Conservation (phyloP, 768 basidiomycete genomes). For the Mycena epipterygia region DNA sequence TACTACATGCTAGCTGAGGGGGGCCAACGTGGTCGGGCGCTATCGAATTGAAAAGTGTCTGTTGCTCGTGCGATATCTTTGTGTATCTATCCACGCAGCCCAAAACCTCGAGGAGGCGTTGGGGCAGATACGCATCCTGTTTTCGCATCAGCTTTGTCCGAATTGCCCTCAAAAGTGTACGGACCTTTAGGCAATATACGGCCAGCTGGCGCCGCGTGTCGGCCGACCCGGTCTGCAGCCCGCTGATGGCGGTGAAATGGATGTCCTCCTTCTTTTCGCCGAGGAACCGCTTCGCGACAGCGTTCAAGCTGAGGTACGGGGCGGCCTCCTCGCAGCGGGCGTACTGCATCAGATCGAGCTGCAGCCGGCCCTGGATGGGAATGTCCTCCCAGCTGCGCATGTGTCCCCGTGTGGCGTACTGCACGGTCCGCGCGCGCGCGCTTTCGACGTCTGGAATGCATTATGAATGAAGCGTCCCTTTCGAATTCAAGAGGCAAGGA, state of each 20-base stretch:
- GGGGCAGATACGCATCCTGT: slow-evolving; percentile 37
- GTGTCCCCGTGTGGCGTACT: not conserved
- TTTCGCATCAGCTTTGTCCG: not conserved
- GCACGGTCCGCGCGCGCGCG: not conserved
- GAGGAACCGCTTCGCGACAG: slow-evolving; percentile 23
- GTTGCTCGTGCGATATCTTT: not conserved
- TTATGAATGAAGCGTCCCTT: not conserved
- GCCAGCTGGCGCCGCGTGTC: slow-evolving; percentile 31
- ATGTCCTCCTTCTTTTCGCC: slow-evolving; percentile 38
- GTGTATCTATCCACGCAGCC: slow-evolving; percentile 21
- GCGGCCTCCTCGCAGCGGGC: slow-evolving; percentile 1
- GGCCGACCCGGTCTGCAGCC: slow-evolving; percentile 27
- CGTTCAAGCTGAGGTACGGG: slow-evolving; percentile 15
- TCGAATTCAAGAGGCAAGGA: not conserved
- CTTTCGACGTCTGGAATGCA: not conserved
- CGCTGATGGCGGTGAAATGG: slow-evolving; percentile 26
- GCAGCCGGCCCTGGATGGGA: slow-evolving; percentile 20
- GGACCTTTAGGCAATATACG: slow-evolving; percentile 38
- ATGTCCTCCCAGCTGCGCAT: slow-evolving; percentile 12
- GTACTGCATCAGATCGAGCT: slow-evolving; percentile 31
- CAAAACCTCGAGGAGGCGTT: slow-evolving; percentile 25
- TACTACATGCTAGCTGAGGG: too few species aligned
- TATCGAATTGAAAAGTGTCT: slow-evolving; percentile 12
- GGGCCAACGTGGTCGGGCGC: not conserved
- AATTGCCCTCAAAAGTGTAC: not conserved